Base-by-base conservation (phyloP, 2,329 filamentous ascomycete genomes). In the Botrytis sinoallii region DNA sequence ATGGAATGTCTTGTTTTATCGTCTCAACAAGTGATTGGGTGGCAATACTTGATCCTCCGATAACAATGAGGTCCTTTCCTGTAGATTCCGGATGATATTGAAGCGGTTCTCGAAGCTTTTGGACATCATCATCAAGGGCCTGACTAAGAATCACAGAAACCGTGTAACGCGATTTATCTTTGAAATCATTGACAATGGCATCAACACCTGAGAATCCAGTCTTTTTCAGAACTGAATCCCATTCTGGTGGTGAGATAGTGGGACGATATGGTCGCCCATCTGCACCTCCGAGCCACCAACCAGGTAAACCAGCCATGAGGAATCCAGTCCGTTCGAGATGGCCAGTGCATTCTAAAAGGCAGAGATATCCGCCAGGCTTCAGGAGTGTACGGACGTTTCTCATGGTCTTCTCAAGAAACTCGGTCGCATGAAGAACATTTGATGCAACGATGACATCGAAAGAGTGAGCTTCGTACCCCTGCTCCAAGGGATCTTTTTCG, bases 381-480 rank as follows among this genome's bases (percentile, higher is more conserved):
- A 79, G 61, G 9, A 79, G 73, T 16, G 55, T 73, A 16, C 75
- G 73, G 6, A 78, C 73, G 63, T 79, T 77, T 4, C 14, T 48
- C 40, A 79, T 52, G 1, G 78, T 77, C 4, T 73, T 70, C 29
- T 69, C 46, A 3, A 79, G 52, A 20, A 65, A 67, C 8, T 65
- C 29, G n/a, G 78, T 79, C 4, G 78, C 78, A 72, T 79, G 78
- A 55, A 79, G 70, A 38, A 79, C 78, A 59, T 78, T 79, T 4
- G 78, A 71, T 25, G 78, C 77, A 63, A 79, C 68, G 38, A 79
- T 72, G 22, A 79, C 48, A 66, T 79, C 78, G 70, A 59, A 72
- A 7, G 48, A 68, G 22, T 73, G 38, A 10, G 61, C 71, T 40
- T 52, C 38, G 16, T 68, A 72, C 9, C 71, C 61, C 42, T 72